A percentile compares a stretch with the other conserved stretches of the same genome.
Evolutionary conservation across 345 rosid species (phyloP).

Genomic region (Atalantia buxifolia): DNA sequence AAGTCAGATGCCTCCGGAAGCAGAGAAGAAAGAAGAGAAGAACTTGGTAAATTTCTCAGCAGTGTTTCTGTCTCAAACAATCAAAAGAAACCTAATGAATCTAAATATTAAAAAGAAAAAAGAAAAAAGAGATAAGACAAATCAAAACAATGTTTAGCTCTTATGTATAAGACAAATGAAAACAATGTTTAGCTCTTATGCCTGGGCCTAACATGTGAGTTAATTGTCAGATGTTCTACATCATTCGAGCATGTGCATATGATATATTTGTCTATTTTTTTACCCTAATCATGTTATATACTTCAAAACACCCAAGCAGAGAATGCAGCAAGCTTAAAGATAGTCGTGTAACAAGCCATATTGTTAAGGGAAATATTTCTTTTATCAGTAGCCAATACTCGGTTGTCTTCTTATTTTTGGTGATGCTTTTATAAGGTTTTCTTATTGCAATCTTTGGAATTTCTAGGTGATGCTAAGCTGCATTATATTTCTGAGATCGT

Average conservation of each 20-base stretch:
- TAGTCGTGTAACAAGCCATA: not conserved
- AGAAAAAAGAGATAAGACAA: not conserved
- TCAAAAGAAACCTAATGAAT: not conserved
- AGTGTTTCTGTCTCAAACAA: not conserved
- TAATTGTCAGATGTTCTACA: not conserved
- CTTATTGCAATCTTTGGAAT: not conserved
- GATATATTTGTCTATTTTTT: not conserved
- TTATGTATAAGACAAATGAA: not conserved
- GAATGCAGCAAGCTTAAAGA: not conserved
- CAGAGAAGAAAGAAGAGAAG: conserved; percentile 34
- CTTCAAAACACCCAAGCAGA: not conserved
- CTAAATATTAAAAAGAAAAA: too few species aligned
- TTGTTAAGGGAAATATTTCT: not conserved
- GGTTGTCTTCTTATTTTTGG: not conserved
- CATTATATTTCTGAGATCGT: not conserved
- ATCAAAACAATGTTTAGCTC: not conserved
- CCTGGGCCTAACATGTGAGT: not conserved
- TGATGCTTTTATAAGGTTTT: not conserved
- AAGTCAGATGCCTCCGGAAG: conserved; percentile 34
- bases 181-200: not conserved
- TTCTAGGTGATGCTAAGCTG: not conserved
- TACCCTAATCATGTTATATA: not conserved
- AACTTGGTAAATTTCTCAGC: conserved; percentile 29
- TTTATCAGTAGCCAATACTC: not conserved
- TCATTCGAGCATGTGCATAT: not conserved